Evolutionary conservation across 176 grass and related monocot species (phyloP), one percentile per base, ranked within the genome.

Genomic region (Alopecurus myosuroides): DNA sequence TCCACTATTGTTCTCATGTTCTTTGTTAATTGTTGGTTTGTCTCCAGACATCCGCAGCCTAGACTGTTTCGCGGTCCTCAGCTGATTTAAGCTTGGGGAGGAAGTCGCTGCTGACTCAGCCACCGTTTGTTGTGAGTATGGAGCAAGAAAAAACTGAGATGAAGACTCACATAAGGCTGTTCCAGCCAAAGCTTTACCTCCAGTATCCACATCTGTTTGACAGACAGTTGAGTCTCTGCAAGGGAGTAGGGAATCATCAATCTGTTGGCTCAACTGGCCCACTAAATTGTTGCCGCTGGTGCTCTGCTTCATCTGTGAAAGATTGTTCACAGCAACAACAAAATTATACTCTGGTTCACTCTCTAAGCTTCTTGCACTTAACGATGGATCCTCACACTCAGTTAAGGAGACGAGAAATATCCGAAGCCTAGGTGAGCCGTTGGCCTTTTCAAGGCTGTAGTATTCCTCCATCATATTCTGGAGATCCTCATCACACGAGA

Each of bases 391-490:
- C 56, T 98, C 96, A 37, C 86, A 78, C 31, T 98, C 93, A 79
- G 48, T 88, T 9, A 77, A 50, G 55, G 93, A 95, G 35, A 98
- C 88, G 26, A 98, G 87, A 86, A 98, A 98, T 77, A 98, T 92
- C 76, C 96, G 74, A 25, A 91, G 91, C 42, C 93, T 84, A 18
- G 75, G 40, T 26, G 93, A 94, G 7, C 81, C 76, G 81, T 88
- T 92, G 52, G 89, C 86, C 74, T 83, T 95, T 73, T 98, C 95
- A 81, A 92, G 85, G 42, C 77, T 89, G 84, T 76, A 79, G 56
- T 94, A 94, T 36, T 99, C 93, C 62, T 99, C 97, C 87, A 99
- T 96, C 93, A 99, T 99, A 88, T 96, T 96, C 77, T 96, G 97
- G 41, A 96, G 85, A 89, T 99, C 97, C 86, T 99, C 97, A 42